phyloP scores from a whole-genome alignment of 192 early-diverging fungal species.

The Obelidium mucronatum region DNA sequence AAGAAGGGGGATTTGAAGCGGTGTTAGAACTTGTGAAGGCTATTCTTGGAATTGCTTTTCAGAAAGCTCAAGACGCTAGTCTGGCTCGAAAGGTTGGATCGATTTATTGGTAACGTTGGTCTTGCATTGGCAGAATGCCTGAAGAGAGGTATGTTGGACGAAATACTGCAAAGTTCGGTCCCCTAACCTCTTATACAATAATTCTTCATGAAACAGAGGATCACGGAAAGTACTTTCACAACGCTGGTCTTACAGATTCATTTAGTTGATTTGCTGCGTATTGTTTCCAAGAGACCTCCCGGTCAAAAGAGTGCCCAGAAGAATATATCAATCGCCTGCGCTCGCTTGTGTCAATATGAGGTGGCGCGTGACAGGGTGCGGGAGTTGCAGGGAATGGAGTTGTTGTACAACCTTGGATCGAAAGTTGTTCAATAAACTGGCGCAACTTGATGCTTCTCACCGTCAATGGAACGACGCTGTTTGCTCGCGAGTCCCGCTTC shows the following conservation, averaged over 20 bases:
- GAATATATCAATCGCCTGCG: constrained; percentile 27
- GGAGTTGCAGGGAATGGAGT: constrained; percentile 22
- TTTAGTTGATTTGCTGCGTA: constrained; percentile 12
- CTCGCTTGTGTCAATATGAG: constrained; percentile 13
- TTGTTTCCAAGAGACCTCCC: neutral
- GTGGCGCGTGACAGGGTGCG: neutral
- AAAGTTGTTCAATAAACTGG: neutral
- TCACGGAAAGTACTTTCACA: neutral
- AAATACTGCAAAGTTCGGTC: neutral
- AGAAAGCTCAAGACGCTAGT: neutral
- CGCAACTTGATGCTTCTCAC: neutral
- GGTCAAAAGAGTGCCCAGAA: constrained; percentile 3
- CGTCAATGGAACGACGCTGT: no score
- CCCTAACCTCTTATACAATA: no score
- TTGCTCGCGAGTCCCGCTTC: neutral
- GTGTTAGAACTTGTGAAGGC: neutral
- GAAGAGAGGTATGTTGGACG: constrained; percentile 4
- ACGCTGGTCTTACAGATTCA: neutral
- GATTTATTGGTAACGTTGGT: neutral
- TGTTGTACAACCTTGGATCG: neutral
- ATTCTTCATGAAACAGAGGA: neutral
- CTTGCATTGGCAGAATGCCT: constrained; percentile 11
- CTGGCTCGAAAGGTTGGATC: neutral
- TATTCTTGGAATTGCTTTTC: neutral
- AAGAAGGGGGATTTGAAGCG: constrained; percentile 11